phyloP scores from a whole-genome alignment of 306 rosid species.

The Inga leiocalycina region DNA sequence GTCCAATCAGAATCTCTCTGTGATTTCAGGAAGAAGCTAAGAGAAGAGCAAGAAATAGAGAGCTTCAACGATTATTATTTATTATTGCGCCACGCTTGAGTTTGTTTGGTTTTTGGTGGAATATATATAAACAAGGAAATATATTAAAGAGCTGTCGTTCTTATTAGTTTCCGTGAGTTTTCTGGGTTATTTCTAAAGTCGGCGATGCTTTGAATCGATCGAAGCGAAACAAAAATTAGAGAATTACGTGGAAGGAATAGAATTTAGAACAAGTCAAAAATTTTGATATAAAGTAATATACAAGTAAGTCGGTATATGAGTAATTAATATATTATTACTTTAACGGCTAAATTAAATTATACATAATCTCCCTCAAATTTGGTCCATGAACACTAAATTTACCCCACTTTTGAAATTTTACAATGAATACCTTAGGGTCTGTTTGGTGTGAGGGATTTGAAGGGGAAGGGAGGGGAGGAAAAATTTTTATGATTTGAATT shows the following conservation, averaged over 20 bases:
- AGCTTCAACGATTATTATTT: neutral
- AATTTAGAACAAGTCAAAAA: conserved; percentile 29
- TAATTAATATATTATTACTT: neutral
- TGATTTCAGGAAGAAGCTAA: neutral
- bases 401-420: no score
- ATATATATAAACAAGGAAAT: neutral
- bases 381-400: neutral
- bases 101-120: neutral
- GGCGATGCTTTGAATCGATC: neutral
- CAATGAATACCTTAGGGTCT: neutral
- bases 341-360: no score
- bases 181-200: conserved; percentile 25
- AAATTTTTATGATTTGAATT: no score
- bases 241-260: conserved; percentile 40
- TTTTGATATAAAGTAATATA: neutral
- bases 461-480: no score
- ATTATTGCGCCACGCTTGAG: neutral
- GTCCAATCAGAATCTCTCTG: neutral
- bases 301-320: neutral
- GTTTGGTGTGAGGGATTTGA: no score
- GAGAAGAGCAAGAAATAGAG: neutral
- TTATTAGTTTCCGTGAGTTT: neutral
- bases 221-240: neutral
- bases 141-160: neutral
- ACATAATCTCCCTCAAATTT: neutral